These are phyloP conservation scores for Fagopyrum homotropicum DNA, from an alignment of 148 eudicot genomes.

Conservation along the genomic window DNA sequence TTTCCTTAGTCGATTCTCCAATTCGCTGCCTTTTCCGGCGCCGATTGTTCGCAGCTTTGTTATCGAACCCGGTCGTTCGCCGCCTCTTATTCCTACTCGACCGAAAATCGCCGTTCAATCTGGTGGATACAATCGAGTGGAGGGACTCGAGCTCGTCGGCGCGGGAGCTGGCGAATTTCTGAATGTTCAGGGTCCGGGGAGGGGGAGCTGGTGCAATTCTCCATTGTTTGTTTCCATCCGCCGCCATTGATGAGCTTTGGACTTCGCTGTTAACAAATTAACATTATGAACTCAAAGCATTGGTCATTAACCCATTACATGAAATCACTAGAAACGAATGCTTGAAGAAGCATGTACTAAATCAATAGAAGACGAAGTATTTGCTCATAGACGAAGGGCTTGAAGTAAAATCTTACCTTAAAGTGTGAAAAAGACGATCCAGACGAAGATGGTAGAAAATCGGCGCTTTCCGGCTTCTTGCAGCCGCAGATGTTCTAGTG, in stretches of 20 bases:
- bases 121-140: constrained; percentile 52
- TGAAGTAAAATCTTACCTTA: too few species aligned
- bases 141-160: constrained; percentile 65
- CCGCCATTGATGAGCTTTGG: constrained; percentile 7
- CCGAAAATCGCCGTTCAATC: constrained; percentile 53
- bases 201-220: constrained; percentile 20
- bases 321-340: too few species aligned
- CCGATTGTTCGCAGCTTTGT: constrained; percentile 25
- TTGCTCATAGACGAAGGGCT: too few species aligned
- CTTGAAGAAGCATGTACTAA: too few species aligned
- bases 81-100: constrained; percentile 68
- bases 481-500: too few species aligned
- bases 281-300: too few species aligned
- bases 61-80: constrained; percentile 63
- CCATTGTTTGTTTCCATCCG: constrained; percentile 13
- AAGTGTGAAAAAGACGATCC: too few species aligned
- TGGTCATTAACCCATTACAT: too few species aligned
- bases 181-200: constrained; percentile 48
- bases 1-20: not conserved
- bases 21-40: constrained; percentile 15
- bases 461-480: too few species aligned
- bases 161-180: constrained; percentile 58
- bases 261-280: not conserved
- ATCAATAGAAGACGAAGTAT: too few species aligned
- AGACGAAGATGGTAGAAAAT: too few species aligned